Base-by-base conservation (phyloP, 225 moss, liverwort and hornwort genomes). In the Bryum argenteum region DNA sequence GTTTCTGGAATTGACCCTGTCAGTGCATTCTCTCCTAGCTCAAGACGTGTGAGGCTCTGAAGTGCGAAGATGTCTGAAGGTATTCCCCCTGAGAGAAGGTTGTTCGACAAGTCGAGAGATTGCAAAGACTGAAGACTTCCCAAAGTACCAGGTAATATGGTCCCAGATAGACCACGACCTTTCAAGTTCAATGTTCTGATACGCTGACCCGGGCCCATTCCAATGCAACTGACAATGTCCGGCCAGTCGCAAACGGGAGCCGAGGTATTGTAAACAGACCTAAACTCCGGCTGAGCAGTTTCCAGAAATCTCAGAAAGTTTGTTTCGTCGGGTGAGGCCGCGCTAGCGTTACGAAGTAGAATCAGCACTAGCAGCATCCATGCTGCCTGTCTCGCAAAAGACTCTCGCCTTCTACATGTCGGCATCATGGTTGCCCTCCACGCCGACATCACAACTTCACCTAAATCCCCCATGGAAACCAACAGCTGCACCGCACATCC, bases 11-110 rank as follows among this genome's bases (percentile, higher is more conserved):
- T 23, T 15, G 54, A 44, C 41, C 87, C 84, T 28, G 66, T 73
- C 24, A 87, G 60, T 48, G 67, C 74, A 64, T 87, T 87, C 69
- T 73, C 51, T 15, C 70, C 75, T 33, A 87, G 79, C 55, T 11
- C 18, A 58, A 88, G 73, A 18, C 8, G 22, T 10, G 59, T 50
- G 22, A 88, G 79, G 56, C 66, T 75, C 61, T 69, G 62, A 14
- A 88, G 82, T 16, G n/a, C 58, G 33, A 76, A 81, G 38, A 88
- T 76, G 56, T 88, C 85, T 54, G 50, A 23, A 72, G 88, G 85
- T 23, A 88, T 72, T 13, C 75, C 66, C n/a, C 85, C 85, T 28
- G 60, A 58, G 19, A 88, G 82, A 37, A 72, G 63, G 61, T 88
- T 88, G 65, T 67, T 73, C 14, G 85, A 85, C 53, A 88, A 56